Evolutionary conservation across 1,139 yeast genomes (phyloP), one percentile per base, ranked within the genome.

Genomic region (Arxiozyma slooffiae): DNA sequence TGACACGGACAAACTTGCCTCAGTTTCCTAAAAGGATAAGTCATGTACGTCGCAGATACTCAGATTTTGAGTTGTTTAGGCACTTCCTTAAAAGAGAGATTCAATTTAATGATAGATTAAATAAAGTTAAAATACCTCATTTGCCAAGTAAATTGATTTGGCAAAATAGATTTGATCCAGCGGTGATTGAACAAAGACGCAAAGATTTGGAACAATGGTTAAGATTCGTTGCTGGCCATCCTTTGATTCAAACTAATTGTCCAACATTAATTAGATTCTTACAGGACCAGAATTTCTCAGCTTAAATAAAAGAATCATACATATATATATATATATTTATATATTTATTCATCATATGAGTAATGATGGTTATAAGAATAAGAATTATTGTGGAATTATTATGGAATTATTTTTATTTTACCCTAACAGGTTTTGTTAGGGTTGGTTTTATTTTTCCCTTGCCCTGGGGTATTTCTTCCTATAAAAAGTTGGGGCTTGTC

Each of bases 201-300:
- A 81, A 77, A 57, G 97, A 96, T 0, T 73, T 92, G 48, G 96
- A 89, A 64, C 79, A 79, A 62, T 92, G 94, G 68, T 67, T 92
- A 43, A 77, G 78, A 51, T 75, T 79, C 26, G 95, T 92, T 14
- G 95, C 95, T 20, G 95, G 96, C 9, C 98, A 92, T 66, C 98
- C 98, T 1, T 71, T 92, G 54, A 71, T 92, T 52, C 97, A 92
- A 68, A 86, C 96, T 0, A 95, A 96, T 0, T 81, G 92, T n/a
- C 79, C 80, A 57, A 80, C 86, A 0, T 74, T 92, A 57, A 82
- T 84, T 53, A 85, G 90, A 47, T 92, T 92, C 62, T 81, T 92
- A 49, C 97, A 90, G 67, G 92, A 87, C 61, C 95, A 89, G 8
- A 55, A 53, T 38, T 67, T 67, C 50, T 52, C 53, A 8, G 69